These are phyloP conservation scores for Tylopilus felleus DNA, from an alignment of 768 basidiomycete species.

Conservation along the genomic window DNA sequence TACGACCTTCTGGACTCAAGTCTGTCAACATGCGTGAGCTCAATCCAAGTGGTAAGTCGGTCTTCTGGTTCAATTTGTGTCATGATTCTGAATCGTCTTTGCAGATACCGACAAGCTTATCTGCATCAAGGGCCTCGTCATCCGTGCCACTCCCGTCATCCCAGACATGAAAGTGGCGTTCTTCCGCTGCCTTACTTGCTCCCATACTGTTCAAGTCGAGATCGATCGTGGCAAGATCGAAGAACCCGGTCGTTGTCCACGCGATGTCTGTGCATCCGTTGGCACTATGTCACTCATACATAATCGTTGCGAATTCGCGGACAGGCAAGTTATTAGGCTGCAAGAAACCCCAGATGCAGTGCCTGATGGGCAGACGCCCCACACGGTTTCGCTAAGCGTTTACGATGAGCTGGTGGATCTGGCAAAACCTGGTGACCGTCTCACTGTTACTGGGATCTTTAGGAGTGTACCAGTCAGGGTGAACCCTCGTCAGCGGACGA, in stretches of 20 bases:
- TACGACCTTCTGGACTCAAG: slow-evolving; percentile 83
- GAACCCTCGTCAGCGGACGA: slow-evolving; percentile 84
- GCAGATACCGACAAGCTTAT: slow-evolving; percentile 97
- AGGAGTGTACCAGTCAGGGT: slow-evolving; percentile 93
- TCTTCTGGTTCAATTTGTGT: neutral
- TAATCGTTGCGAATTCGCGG: slow-evolving; percentile 95
- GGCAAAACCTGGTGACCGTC: slow-evolving; percentile 92
- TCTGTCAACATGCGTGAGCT: slow-evolving; percentile 92
- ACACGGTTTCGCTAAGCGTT: slow-evolving; percentile 94
- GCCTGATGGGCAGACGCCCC: slow-evolving; percentile 97
- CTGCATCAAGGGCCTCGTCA: slow-evolving; percentile 93
- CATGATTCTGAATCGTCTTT: neutral
- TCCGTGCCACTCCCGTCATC: slow-evolving; percentile 95
- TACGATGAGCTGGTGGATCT: slow-evolving; percentile 98
- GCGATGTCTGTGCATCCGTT: slow-evolving; percentile 84
- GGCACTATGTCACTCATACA: slow-evolving; percentile 95
- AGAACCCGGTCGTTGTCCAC: slow-evolving; percentile 87
- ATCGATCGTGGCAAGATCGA: slow-evolving; percentile 98
- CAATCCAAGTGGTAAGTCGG: slow-evolving; percentile 77
- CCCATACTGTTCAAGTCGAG: slow-evolving; percentile 95
- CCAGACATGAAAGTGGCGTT: slow-evolving; percentile 99
- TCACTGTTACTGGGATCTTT: slow-evolving; percentile 91
- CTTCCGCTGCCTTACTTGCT: slow-evolving; percentile 94
- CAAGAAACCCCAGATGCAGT: slow-evolving; percentile 99
- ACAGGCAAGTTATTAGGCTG: slow-evolving; percentile 90